Conservation (phyloP, 306 rosid genomes). For the Quercus wislizeni region DNA sequence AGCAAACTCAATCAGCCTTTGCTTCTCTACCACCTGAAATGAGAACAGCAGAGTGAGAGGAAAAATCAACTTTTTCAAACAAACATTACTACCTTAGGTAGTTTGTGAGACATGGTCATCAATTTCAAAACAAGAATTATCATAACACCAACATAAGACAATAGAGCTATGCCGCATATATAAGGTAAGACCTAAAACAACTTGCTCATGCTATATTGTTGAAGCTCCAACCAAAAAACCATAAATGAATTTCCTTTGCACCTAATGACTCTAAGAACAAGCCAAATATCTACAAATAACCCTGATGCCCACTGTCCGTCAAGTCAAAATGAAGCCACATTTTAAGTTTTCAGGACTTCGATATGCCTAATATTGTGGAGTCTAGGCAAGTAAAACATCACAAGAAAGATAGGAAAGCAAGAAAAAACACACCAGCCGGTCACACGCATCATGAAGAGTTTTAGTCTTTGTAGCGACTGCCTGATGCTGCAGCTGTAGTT, state of each 20-base stretch:
- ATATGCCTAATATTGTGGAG: too few relatives aligned
- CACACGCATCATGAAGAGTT: conserved; percentile 98
- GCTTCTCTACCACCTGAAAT: conserved; percentile 86
- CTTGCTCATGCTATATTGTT: neutral
- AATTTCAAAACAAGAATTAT: conserved; percentile 1
- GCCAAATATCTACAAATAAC: conserved; percentile 6
- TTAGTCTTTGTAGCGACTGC: conserved; percentile 94
- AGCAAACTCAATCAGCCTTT: conserved; percentile 78
- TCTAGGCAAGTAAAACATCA: conserved; percentile 5
- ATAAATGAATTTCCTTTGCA: neutral
- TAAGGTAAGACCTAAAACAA: neutral
- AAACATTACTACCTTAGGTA: conserved; percentile 7
- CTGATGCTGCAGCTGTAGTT: conserved; percentile 86
- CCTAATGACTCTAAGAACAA: neutral
- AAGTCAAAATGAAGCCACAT: neutral
- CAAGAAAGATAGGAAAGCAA: neutral
- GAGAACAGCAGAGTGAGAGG: conserved; percentile 17
- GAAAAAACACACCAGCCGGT: conserved; percentile 64
- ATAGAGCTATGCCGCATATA: neutral
- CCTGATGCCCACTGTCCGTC: neutral
- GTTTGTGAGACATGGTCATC: neutral
- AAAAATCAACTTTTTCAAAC: conserved; percentile 18
- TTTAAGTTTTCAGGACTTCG: neutral
- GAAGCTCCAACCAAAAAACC: neutral
- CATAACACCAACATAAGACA: conserved; percentile 1